These are phyloP conservation scores for Lolium multiflorum DNA, from an alignment of 176 grass and related monocot genomes.

Conservation along the genomic window DNA sequence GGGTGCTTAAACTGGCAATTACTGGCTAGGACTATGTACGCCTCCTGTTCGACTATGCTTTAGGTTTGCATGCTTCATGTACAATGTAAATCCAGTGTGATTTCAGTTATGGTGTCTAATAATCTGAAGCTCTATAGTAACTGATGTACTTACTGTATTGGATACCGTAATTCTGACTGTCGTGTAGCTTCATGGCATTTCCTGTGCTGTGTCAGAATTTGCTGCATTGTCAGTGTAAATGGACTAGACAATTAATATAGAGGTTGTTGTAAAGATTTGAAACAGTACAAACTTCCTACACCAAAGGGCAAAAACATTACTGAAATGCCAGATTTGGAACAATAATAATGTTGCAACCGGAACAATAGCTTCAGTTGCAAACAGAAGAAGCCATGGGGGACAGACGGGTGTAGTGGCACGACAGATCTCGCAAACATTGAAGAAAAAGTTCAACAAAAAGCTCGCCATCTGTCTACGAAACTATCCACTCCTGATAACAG, in stretches of 20 bases:
- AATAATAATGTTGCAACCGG: too few relatives aligned
- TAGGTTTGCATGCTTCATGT: slow-evolving; percentile 52
- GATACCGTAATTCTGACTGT: slow-evolving; percentile 32
- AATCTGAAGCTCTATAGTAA: slow-evolving; percentile 59
- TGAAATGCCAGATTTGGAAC: background rate
- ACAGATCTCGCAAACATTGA: background rate
- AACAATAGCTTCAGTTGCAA: too few relatives aligned
- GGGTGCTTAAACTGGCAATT: too few relatives aligned
- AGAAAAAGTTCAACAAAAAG: background rate
- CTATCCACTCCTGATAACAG: background rate
- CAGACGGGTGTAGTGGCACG: too few relatives aligned
- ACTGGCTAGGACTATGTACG: background rate
- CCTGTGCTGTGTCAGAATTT: slow-evolving; percentile 15
- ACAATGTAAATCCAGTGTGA: slow-evolving; percentile 66
- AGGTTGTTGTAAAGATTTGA: background rate
- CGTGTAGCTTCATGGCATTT: slow-evolving; percentile 3
- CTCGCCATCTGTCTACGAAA: slow-evolving; percentile 3
- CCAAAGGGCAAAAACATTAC: background rate
- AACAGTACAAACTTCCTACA: background rate
- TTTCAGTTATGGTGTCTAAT: slow-evolving; percentile 56
- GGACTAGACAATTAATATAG: background rate
- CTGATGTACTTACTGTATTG: slow-evolving; percentile 19
- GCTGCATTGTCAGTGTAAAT: slow-evolving; percentile 35
- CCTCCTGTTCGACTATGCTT: slow-evolving; percentile 35
- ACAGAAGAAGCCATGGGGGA: too few relatives aligned